These are phyloP conservation scores for Rosa persica DNA, from an alignment of 306 rosid genomes.

Conservation along the genomic window DNA sequence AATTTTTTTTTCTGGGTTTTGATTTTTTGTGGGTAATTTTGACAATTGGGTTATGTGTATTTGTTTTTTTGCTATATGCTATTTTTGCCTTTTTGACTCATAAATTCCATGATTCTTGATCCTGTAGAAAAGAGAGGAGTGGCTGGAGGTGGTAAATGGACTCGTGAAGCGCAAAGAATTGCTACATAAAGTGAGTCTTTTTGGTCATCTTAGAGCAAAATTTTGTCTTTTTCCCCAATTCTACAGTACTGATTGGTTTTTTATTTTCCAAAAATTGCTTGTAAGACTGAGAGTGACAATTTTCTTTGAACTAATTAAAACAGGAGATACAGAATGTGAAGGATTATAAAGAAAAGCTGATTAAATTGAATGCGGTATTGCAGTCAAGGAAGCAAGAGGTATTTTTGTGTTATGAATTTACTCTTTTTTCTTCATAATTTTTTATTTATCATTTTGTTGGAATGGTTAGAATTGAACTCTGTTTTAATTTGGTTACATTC, in stretches of 20 bases:
- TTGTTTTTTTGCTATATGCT: neutral
- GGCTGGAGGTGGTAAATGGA: constrained; percentile 27
- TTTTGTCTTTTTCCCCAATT: constrained; percentile 9
- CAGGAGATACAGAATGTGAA: constrained; percentile 52
- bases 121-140: constrained; percentile 44
- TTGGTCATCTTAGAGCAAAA: neutral
- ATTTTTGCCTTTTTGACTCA: neutral
- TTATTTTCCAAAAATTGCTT: constrained; percentile 1
- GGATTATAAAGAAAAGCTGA: constrained; percentile 16
- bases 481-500: neutral
- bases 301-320: neutral
- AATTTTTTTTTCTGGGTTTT: neutral
- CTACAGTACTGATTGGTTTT: neutral
- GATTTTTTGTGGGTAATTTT: neutral
- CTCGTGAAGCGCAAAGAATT: constrained; percentile 22
- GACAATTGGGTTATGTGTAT: neutral
- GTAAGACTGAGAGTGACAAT: neutral
- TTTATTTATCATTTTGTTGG: neutral
- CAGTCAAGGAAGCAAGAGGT: constrained; percentile 50
- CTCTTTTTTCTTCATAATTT: neutral
- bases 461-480: too few relatives aligned
- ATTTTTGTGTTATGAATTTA: neutral
- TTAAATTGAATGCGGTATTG: constrained; percentile 35
- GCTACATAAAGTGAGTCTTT: constrained; percentile 38
- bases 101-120: constrained; percentile 7